phyloP scores from a whole-genome alignment of 345 rosid genomes.

The Rhizophora apiculata region DNA sequence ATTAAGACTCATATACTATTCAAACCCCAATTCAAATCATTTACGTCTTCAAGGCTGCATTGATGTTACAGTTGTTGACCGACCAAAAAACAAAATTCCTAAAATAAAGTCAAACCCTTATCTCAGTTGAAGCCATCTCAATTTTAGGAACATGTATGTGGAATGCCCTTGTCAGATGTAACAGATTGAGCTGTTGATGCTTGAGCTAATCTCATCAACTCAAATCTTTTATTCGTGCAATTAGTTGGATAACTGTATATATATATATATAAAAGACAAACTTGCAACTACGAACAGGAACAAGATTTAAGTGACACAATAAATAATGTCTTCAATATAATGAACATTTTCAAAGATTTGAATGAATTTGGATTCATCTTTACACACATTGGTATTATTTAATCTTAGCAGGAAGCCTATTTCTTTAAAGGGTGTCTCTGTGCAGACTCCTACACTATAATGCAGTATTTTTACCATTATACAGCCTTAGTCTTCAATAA shows the following conservation, averaged over 20 bases:
- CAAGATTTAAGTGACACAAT: too few relatives aligned
- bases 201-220: neutral
- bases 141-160: neutral
- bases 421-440: too few relatives aligned
- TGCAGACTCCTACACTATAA: too few relatives aligned
- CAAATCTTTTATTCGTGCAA: neutral
- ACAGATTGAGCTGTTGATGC: too few relatives aligned
- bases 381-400: neutral
- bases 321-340: neutral
- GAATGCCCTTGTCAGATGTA: neutral
- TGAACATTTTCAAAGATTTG: neutral
- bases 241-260: too few relatives aligned
- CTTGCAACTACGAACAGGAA: too few relatives aligned
- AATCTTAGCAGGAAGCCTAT: neutral
- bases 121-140: neutral
- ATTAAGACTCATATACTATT: constrained; percentile 4
- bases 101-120: neutral
- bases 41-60: neutral
- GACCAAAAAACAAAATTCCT: neutral
- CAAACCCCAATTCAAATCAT: constrained; percentile 1
- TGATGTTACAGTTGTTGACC: constrained; percentile 18
- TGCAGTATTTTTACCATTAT: too few relatives aligned
- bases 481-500: too few relatives aligned
- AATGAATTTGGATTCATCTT: neutral
- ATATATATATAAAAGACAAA: too few relatives aligned